These are phyloP conservation scores for Ceratocystis huliohia DNA, from an alignment of 2,329 filamentous ascomycete genomes.

Conservation along the genomic window DNA sequence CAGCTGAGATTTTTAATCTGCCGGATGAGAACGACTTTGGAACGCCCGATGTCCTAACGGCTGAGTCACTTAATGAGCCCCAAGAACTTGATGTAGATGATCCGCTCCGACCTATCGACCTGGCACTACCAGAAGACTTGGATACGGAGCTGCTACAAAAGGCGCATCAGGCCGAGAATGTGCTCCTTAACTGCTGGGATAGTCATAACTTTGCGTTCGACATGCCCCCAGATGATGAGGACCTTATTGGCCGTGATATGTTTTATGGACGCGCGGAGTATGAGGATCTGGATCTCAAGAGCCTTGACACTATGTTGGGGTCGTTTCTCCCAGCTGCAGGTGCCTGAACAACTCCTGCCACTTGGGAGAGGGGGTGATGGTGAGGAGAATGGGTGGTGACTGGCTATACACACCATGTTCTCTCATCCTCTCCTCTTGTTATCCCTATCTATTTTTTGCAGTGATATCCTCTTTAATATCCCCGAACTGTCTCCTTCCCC, in stretches of 20 bases:
- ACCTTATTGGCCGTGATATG: conserved; percentile 12
- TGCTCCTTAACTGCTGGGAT: conserved; percentile 4
- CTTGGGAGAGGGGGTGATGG: background rate
- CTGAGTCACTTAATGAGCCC: conserved; percentile 18
- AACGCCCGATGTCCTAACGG: conserved; percentile 11
- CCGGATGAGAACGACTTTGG: background rate
- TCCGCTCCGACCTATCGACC: background rate
- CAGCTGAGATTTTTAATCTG: conserved; percentile 13
- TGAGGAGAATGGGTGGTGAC: too few species aligned
- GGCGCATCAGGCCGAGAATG: background rate
- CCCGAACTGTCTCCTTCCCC: background rate
- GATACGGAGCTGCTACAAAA: conserved; percentile 11
- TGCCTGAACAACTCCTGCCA: background rate
- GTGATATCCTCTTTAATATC: background rate
- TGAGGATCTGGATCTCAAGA: background rate
- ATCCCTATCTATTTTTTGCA: background rate
- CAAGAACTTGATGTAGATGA: conserved; percentile 9
- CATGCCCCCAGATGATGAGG: conserved; percentile 1
- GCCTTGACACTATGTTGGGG: background rate
- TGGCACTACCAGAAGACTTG: conserved; percentile 10
- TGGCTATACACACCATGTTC: background rate
- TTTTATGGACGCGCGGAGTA: conserved; percentile 10
- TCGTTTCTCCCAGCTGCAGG: background rate
- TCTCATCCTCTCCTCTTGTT: background rate
- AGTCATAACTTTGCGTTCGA: background rate